phyloP scores from a whole-genome alignment of 106 monocot genomes.

The Apostasia shenzhenica region DNA sequence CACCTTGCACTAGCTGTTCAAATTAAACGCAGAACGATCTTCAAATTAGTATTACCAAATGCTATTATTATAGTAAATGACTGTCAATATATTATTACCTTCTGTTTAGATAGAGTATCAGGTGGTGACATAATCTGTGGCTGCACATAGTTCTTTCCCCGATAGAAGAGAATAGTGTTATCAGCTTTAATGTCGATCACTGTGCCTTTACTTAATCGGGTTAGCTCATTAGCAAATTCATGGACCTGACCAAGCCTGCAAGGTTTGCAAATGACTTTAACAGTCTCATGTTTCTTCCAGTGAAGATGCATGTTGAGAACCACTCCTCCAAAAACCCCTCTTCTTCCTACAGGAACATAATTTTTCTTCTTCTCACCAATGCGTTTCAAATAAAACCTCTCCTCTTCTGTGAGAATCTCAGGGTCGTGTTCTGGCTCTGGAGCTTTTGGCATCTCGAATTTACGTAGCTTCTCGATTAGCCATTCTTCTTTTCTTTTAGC shows the following conservation, averaged over 20 bases:
- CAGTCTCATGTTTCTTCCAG: slow-evolving; percentile 95
- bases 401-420: slow-evolving; percentile 79
- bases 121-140: slow-evolving; percentile 74
- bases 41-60: too few relatives aligned
- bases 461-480: slow-evolving; percentile 80
- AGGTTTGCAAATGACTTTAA: slow-evolving; percentile 79
- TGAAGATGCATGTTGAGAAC: slow-evolving; percentile 96
- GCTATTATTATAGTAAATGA: too few relatives aligned
- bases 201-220: slow-evolving; percentile 74
- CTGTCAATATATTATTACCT: slow-evolving; percentile 24
- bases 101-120: slow-evolving; percentile 73
- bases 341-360: slow-evolving; percentile 69
- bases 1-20: too few relatives aligned
- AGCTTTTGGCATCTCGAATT: slow-evolving; percentile 54
- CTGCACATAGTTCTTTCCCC: slow-evolving; percentile 86
- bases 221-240: slow-evolving; percentile 69
- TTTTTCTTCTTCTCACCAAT: slow-evolving; percentile 91
- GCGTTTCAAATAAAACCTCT: slow-evolving; percentile 72
- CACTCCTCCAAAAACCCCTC: slow-evolving; percentile 90
- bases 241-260: slow-evolving; percentile 80
- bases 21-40: too few relatives aligned
- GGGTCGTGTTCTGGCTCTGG: slow-evolving; percentile 57
- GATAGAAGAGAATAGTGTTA: slow-evolving; percentile 71
- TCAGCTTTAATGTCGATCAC: slow-evolving; percentile 62
- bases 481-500: slow-evolving; percentile 96